Evolutionary conservation across 2,329 filamentous ascomycete genomes (phyloP), one percentile per base, ranked within the genome.

Genomic region (Colletotrichum orchidophilum): DNA sequence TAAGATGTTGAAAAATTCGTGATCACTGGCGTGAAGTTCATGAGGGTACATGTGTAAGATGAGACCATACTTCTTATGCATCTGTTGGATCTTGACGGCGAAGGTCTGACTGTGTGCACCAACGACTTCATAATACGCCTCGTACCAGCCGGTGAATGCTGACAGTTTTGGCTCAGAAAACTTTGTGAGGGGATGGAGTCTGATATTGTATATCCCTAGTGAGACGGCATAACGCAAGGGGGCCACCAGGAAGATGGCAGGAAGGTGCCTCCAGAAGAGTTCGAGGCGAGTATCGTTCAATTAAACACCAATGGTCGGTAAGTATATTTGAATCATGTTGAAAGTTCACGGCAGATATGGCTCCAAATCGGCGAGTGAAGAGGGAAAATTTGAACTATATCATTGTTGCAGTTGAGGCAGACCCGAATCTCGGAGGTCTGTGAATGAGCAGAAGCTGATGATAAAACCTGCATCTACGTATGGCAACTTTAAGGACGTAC

Each of bases 91-190:
- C 24, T 68, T n/a, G 15, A 50, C 60, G 26, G 46, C n/a, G 26
- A 61, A 70, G 26, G 70, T 61, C 3, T 61, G 59, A 8, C 57
- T 33, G 2, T 27, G 46, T 13, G 26, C 5, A 58, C 29, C 54
- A 68, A 18, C 24, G n/a, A 79, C 71, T 70, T 80, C 78, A 63
- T 76, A 78, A 72, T 77, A 82, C 21, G 75, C 78, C 65, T 83
- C 80, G 52, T 79, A 78, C 68, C 75, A 76, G 31, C 75, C 71
- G 0, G 77, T 80, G 9, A 76, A 54, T 0, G 80, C 80, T 0
- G 79, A 76, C 9, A 81, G 68, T 55, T 76, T 78, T 2, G 80
- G 79, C 5, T 80, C 80, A 0, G 80, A 80, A 29, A 82, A 75
- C 13, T 49, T 52, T 11, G 76, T 68, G 4, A 80, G 63, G 3